A percentile compares a stretch with the other conserved stretches of the same genome.
Conservation (phyloP, 202 grass and related monocot genomes). For the Eragrostis tef region DNA sequence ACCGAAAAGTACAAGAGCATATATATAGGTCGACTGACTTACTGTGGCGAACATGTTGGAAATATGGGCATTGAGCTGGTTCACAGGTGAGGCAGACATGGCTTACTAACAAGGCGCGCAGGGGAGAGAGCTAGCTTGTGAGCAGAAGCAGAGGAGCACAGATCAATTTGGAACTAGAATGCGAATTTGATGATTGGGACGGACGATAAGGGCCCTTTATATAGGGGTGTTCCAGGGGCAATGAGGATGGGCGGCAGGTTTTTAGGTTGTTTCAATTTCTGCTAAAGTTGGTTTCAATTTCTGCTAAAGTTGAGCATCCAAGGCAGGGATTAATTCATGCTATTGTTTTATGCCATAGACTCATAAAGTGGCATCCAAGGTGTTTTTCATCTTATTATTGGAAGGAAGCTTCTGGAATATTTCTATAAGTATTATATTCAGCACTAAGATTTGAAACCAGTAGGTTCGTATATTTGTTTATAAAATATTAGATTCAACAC, state of each 20-base stretch:
- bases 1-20: too few relatives aligned
- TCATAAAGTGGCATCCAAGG: not conserved
- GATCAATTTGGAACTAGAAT: not conserved
- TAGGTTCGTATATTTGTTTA: not conserved
- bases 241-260: too few relatives aligned
- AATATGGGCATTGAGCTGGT: conserved; percentile 54
- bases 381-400: not conserved
- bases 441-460: too few relatives aligned
- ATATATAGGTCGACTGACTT: not conserved
- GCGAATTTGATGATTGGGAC: conserved; percentile 7
- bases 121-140: not conserved
- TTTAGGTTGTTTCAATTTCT: too few relatives aligned
- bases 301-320: too few relatives aligned
- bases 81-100: conserved; percentile 44
- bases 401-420: not conserved
- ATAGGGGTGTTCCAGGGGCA: conserved; percentile 26
- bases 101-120: not conserved
- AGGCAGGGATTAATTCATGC: too few relatives aligned
- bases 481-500: not conserved
- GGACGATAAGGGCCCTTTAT: not conserved
- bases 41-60: conserved; percentile 55
- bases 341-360: not conserved
- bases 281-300: too few relatives aligned
- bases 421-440: too few relatives aligned
- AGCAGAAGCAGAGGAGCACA: too few relatives aligned